Conservation (phyloP, 768 basidiomycete species). For the Xerocomus potaroensis region DNA sequence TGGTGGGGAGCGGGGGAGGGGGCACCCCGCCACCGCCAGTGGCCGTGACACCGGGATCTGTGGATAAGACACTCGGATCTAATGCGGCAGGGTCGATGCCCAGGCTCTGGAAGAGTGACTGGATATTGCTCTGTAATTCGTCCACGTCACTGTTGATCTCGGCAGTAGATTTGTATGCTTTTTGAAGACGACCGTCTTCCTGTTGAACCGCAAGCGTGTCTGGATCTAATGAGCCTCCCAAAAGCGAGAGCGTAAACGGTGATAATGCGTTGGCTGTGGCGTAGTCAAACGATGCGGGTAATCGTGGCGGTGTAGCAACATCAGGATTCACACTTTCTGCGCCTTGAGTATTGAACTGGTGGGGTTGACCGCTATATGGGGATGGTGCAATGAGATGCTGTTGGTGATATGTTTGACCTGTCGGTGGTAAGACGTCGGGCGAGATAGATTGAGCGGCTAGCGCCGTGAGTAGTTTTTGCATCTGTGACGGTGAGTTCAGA, state of each 20-base stretch:
- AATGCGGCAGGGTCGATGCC: conserved; percentile 53
- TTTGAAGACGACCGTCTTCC: conserved; percentile 43
- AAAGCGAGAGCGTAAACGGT: conserved; percentile 23
- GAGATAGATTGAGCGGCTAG: conserved; percentile 30
- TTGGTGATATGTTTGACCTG: conserved; percentile 15
- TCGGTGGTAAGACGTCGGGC: conserved; percentile 19
- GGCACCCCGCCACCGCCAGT: conserved; percentile 5
- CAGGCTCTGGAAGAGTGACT: conserved; percentile 66
- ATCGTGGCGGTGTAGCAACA: conserved; percentile 8
- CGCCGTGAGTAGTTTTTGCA: conserved; percentile 53
- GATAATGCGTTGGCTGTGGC: conserved; percentile 19
- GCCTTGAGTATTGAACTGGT: conserved; percentile 6
- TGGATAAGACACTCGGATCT: conserved; percentile 4
- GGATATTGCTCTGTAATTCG: conserved; percentile 61
- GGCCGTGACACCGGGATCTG: conserved; percentile 10
- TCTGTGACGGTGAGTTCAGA: conserved; percentile 45
- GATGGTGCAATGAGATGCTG: conserved; percentile 28
- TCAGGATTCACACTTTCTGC: conserved; percentile 3
- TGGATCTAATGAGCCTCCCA: conserved; percentile 24
- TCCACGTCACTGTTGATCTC: conserved; percentile 75
- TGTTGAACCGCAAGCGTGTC: conserved; percentile 34
- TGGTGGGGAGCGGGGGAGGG: neutral
- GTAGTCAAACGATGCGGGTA: conserved; percentile 20
- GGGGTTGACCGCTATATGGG: conserved; percentile 23
- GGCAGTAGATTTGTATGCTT: conserved; percentile 53